Percentiles rank a stretch among this genome's conserved stretches.
phyloP scores from a whole-genome alignment of 31 red algal species.

The Porphyra umbilicalis region DNA sequence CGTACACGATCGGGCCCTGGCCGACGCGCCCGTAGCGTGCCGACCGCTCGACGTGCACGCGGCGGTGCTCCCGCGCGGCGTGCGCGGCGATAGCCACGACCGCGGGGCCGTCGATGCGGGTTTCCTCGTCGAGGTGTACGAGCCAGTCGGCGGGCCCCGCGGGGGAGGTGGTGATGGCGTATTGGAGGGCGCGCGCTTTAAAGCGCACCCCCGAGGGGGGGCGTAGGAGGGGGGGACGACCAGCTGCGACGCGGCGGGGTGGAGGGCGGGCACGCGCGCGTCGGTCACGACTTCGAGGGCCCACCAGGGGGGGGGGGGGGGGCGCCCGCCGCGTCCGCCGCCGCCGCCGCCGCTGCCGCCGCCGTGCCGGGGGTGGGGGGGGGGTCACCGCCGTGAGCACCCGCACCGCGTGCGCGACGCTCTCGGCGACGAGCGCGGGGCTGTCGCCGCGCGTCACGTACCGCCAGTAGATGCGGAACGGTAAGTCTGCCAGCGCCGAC shows the following conservation, averaged over 20 bases:
- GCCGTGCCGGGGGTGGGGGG: too few relatives aligned
- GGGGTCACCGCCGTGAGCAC: conserved; percentile 13
- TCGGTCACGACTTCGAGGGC: conserved; percentile 63
- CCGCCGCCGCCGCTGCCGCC: too few relatives aligned
- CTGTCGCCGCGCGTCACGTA: conserved; percentile 68
- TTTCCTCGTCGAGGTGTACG: conserved; percentile 65
- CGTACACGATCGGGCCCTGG: conserved; percentile 62
- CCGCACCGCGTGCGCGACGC: conserved; percentile 22
- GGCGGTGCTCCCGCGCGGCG: conserved; percentile 23
- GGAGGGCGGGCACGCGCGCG: conserved; percentile 8
- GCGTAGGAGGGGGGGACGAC: conserved; percentile 16
- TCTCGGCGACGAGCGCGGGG: conserved; percentile 19
- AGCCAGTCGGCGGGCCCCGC: conserved; percentile 49
- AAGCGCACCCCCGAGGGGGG: conserved; percentile 41
- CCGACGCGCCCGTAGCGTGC: conserved; percentile 43
- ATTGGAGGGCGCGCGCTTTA: conserved; percentile 71
- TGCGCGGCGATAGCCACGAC: conserved; percentile 35
- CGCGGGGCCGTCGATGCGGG: conserved; percentile 35
- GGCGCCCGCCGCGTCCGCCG: too few relatives aligned
- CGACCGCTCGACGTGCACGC: conserved; percentile 21
- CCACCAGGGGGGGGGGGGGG: conserved; percentile 10
- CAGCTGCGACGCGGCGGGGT: conserved; percentile 15
- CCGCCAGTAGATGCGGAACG: conserved; percentile 46
- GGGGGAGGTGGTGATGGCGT: conserved; percentile 34
- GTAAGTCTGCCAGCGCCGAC: conserved; percentile 3